Evolutionary conservation across 1,284 basidiomycete genomes (phyloP).

Genomic region (Leccinum holopus): DNA sequence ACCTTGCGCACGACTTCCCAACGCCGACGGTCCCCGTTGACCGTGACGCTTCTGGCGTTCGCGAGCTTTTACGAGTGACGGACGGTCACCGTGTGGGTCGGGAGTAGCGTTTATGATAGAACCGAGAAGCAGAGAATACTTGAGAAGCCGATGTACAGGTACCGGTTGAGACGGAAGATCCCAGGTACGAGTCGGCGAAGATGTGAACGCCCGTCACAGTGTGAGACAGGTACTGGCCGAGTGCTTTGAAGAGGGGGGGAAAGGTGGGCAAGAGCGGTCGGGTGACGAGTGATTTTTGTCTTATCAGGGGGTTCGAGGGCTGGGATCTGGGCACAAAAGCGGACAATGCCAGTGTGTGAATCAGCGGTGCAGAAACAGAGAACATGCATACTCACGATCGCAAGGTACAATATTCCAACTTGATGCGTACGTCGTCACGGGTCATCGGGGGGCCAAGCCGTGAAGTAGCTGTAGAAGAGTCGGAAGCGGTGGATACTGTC

Average conservation of each 20-base stretch:
- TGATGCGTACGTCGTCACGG: conserved; percentile 59
- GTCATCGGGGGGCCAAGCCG: conserved; percentile 61
- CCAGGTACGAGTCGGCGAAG: conserved; percentile 85
- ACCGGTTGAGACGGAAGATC: conserved; percentile 84
- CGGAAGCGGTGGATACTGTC: conserved; percentile 35
- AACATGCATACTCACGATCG: conserved; percentile 51
- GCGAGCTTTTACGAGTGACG: conserved; percentile 57
- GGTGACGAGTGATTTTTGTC: conserved; percentile 85
- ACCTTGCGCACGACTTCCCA: conserved; percentile 83
- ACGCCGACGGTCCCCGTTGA: conserved; percentile 75
- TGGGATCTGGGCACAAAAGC: conserved; percentile 54
- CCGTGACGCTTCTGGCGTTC: conserved; percentile 62
- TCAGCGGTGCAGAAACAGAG: conserved; percentile 2
- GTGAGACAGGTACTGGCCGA: conserved; percentile 55
- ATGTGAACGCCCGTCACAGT: conserved; percentile 58
- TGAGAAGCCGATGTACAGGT: conserved; percentile 81
- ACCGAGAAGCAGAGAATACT: conserved; percentile 84
- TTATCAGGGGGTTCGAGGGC: conserved; percentile 78
- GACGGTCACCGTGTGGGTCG: conserved; percentile 65
- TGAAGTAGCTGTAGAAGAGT: conserved; percentile 43
- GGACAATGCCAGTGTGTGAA: background rate
- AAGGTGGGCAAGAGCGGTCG: conserved; percentile 73
- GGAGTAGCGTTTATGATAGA: conserved; percentile 82
- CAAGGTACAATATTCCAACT: conserved; percentile 78
- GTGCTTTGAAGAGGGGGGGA: conserved; percentile 47